Conservation (phyloP, 768 basidiomycete species). For the Chalciporus piperatus region DNA sequence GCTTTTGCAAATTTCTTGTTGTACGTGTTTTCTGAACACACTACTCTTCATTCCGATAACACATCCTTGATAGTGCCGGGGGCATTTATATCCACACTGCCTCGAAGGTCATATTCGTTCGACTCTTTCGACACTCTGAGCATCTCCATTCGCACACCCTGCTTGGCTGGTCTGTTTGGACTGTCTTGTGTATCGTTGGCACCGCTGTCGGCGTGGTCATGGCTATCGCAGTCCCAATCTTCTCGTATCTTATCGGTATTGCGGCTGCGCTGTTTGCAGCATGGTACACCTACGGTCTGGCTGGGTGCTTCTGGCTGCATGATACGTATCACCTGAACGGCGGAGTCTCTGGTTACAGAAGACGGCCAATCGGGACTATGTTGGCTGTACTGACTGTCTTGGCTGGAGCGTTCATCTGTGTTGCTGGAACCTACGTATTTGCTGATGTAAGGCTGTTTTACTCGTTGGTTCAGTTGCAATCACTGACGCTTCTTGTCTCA, state of each 20-base stretch:
- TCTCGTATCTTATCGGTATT: constrained; percentile 53
- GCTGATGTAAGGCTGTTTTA: constrained; percentile 37
- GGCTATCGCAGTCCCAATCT: constrained; percentile 51
- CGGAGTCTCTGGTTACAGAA: constrained; percentile 31
- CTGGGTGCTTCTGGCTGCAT: constrained; percentile 54
- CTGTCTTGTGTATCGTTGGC: constrained; percentile 36
- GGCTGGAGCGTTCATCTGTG: constrained; percentile 50
- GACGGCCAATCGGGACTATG: constrained; percentile 32
- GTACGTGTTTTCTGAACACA: constrained; percentile 26
- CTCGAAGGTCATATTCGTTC: constrained; percentile 52
- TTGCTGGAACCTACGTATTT: constrained; percentile 51
- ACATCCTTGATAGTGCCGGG: constrained; percentile 34
- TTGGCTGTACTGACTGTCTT: constrained; percentile 37
- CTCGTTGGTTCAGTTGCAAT: not conserved
- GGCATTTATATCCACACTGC: constrained; percentile 50
- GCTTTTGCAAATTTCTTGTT: constrained; percentile 52
- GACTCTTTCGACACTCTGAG: constrained; percentile 45
- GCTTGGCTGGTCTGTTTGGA: constrained; percentile 50
- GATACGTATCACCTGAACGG: constrained; percentile 45
- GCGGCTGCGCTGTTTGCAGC: constrained; percentile 52
- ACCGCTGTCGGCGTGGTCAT: constrained; percentile 43
- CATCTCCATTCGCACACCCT: constrained; percentile 52
- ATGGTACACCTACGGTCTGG: constrained; percentile 56
- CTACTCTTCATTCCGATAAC: not conserved
- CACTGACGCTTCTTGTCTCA: not conserved